phyloP scores from a whole-genome alignment of 495 filamentous ascomycete genomes.

The Penicillium silybi region DNA sequence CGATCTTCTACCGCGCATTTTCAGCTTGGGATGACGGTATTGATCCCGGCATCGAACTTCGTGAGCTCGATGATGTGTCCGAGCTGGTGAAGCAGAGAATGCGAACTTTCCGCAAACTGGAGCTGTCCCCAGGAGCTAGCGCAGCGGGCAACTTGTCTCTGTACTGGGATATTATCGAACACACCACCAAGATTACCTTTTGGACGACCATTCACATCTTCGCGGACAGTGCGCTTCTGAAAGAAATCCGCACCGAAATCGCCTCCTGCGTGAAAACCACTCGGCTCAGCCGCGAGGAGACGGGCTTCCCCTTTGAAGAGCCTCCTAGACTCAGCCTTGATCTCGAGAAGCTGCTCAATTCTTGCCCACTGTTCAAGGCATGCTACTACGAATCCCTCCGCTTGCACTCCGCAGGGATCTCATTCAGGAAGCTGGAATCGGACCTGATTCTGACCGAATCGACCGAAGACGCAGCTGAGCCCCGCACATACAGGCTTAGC shows the following conservation, averaged over 20 bases:
- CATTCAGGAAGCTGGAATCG: slow-evolving; percentile 38
- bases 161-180: slow-evolving; percentile 52
- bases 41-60: slow-evolving; percentile 44
- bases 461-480: slow-evolving; percentile 33
- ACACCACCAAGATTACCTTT: slow-evolving; percentile 49
- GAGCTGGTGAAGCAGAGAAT: slow-evolving; percentile 44
- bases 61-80: slow-evolving; percentile 52
- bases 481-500: slow-evolving; percentile 40
- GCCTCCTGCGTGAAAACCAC: slow-evolving; percentile 39
- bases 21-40: slow-evolving; percentile 41
- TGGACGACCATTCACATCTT: slow-evolving; percentile 56
- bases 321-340: slow-evolving; percentile 48
- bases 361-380: slow-evolving; percentile 50
- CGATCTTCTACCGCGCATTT: slow-evolving; percentile 48
- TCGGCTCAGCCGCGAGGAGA: slow-evolving; percentile 42
- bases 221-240: slow-evolving; percentile 39
- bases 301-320: slow-evolving; percentile 50
- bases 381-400: slow-evolving; percentile 54
- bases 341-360: slow-evolving; percentile 36
- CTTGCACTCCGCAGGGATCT: slow-evolving; percentile 46
- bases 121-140: slow-evolving; percentile 28
- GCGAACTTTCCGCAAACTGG: slow-evolving; percentile 31
- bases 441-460: slow-evolving; percentile 45
- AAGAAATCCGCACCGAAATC: slow-evolving; percentile 52
- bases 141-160: slow-evolving; percentile 38